These are phyloP conservation scores for Talaromyces sp. DNA, from an alignment of 2,329 filamentous ascomycete genomes.

Conservation along the genomic window DNA sequence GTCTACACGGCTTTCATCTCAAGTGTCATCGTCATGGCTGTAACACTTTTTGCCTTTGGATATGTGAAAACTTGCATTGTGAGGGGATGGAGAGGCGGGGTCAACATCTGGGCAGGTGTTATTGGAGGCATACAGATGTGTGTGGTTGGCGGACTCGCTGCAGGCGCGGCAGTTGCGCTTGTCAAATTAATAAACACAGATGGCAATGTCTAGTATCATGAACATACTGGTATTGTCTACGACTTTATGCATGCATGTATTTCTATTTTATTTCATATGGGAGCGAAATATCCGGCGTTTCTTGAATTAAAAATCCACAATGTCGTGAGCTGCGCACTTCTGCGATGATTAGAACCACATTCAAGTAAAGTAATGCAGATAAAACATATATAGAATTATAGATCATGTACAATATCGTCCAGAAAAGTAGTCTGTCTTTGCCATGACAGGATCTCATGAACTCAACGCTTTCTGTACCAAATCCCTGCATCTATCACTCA, in stretches of 20 bases:
- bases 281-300: not conserved
- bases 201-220: conserved; percentile 11
- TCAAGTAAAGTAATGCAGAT: not conserved
- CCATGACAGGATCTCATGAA: not conserved
- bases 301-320: not conserved
- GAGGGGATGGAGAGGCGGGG: conserved; percentile 39
- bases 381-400: not conserved
- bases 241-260: not conserved
- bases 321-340: not conserved
- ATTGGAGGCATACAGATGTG: conserved; percentile 61
- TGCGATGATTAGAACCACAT: not conserved
- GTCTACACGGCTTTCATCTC: conserved; percentile 39
- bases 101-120: conserved; percentile 50
- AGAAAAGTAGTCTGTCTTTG: not conserved
- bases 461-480: conserved; percentile 60
- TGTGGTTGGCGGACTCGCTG: conserved; percentile 59
- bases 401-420: not conserved
- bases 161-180: conserved; percentile 60
- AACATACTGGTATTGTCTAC: not conserved
- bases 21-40: conserved; percentile 40
- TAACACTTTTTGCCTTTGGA: conserved; percentile 43
- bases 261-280: not conserved
- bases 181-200: conserved; percentile 51
- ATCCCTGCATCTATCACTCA: conserved; percentile 57
- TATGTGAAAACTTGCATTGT: conserved; percentile 44